A percentile compares a stretch with the other conserved stretches of the same genome.
Conservation (phyloP, 2,329 filamentous ascomycete species). For the Colletotrichum paranaense region DNA sequence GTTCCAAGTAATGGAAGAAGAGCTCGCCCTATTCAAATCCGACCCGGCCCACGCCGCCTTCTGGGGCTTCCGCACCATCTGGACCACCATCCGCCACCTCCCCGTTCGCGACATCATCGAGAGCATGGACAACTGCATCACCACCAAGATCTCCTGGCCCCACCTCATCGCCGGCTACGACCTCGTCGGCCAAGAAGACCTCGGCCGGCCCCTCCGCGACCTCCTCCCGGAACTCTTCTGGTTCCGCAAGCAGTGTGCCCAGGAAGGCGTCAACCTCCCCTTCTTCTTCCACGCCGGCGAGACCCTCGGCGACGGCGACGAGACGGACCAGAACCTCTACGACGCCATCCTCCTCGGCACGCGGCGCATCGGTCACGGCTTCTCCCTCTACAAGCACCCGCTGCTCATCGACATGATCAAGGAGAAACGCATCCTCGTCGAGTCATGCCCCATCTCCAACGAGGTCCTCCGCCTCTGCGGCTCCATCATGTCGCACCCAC, state of each 20-base stretch:
- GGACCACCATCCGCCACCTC: conserved; percentile 75
- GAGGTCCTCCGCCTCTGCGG: conserved; percentile 79
- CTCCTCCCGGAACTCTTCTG: conserved; percentile 83
- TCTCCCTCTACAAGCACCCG: conserved; percentile 85
- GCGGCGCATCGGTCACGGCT: conserved; percentile 83
- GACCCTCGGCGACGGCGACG: conserved; percentile 65
- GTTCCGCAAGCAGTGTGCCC: conserved; percentile 83
- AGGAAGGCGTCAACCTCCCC: conserved; percentile 79
- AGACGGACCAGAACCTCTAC: conserved; percentile 70
- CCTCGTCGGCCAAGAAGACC: conserved; percentile 84
- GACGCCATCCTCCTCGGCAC: conserved; percentile 85
- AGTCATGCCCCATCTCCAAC: conserved; percentile 85
- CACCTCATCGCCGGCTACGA: conserved; percentile 84
- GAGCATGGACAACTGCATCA: conserved; percentile 84
- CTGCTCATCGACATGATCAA: conserved; percentile 84
- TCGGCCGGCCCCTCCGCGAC: conserved; percentile 76
- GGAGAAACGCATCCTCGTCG: conserved; percentile 82
- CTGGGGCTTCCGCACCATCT: conserved; percentile 83
- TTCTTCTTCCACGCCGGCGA: conserved; percentile 93
- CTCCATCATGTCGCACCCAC: conserved; percentile 76
- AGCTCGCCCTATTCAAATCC: conserved; percentile 76
- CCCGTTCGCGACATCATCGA: conserved; percentile 75
- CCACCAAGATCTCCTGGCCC: conserved; percentile 78
- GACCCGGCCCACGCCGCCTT: conserved; percentile 70
- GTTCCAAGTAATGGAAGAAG: conserved; percentile 77